Evolutionary conservation across 257 asterid species (phyloP).

Genomic region (Jaltomata sinuosa): DNA sequence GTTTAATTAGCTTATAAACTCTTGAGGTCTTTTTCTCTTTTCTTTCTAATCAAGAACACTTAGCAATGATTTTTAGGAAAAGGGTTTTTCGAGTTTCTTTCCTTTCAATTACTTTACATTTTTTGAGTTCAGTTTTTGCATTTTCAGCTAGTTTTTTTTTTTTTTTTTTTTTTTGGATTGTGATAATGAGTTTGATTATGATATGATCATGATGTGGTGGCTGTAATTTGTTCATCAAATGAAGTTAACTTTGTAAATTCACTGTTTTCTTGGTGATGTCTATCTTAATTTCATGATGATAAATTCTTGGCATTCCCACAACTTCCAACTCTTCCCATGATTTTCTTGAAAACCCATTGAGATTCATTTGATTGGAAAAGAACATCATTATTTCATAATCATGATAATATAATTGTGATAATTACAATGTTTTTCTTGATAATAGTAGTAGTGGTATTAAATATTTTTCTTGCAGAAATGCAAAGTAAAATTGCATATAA

Average conservation of each 20-base stretch:
- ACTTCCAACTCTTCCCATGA: not conserved
- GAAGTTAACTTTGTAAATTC: constrained; percentile 11
- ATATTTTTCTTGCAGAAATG: not conserved
- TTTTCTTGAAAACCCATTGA: not conserved
- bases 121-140: not conserved
- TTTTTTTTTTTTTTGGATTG: not conserved
- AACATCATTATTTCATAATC: constrained; percentile 7
- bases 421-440: not conserved
- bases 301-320: not conserved
- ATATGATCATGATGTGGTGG: not conserved
- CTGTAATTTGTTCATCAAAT: constrained; percentile 8
- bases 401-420: not conserved
- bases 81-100: not conserved
- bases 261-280: not conserved
- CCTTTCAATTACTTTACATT: not conserved
- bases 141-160: not conserved
- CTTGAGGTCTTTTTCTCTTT: not conserved
- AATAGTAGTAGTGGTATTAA: not conserved
- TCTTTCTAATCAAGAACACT: not conserved
- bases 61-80: not conserved
- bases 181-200: constrained; percentile 10
- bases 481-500: not conserved
- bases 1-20: constrained; percentile 6
- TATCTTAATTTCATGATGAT: not conserved
- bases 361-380: not conserved